A percentile compares a stretch with the other conserved stretches of the same genome.
Evolutionary conservation across 2,329 filamentous ascomycete genomes (phyloP).

Genomic region (Phoma sp.): DNA sequence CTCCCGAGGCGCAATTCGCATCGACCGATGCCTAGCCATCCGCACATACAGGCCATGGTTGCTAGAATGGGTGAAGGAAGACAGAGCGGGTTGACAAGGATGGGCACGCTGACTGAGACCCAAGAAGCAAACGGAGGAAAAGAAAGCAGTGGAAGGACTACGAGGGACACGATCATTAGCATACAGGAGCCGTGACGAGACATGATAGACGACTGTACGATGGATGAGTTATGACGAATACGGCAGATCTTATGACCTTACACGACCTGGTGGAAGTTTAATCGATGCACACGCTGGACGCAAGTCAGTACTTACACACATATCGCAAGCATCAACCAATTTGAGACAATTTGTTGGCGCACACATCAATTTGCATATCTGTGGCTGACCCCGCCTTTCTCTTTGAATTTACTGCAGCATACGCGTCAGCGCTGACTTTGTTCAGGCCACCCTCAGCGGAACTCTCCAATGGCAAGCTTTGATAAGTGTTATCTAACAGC

Average conservation of each 20-base stretch:
- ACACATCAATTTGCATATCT: not conserved
- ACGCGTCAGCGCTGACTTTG: slow-evolving; percentile 1
- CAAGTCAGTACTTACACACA: no score
- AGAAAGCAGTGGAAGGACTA: slow-evolving; percentile 14
- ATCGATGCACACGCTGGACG: not conserved
- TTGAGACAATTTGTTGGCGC: not conserved
- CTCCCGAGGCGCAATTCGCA: slow-evolving; percentile 13
- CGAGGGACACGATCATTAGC: slow-evolving; percentile 32
- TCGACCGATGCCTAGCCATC: slow-evolving; percentile 29
- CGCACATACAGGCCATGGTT: slow-evolving; percentile 41
- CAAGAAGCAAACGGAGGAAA: slow-evolving; percentile 8
- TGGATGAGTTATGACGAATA: slow-evolving; percentile 1
- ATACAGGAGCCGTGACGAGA: slow-evolving; percentile 17
- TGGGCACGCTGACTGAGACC: slow-evolving; percentile 25
- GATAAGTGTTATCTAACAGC: not conserved
- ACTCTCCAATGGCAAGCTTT: slow-evolving; percentile 5
- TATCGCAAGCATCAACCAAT: not conserved
- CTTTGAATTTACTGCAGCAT: no score
- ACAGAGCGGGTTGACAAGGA: slow-evolving; percentile 31
- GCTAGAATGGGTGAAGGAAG: slow-evolving; percentile 36
- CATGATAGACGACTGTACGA: slow-evolving; percentile 10
- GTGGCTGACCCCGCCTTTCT: not conserved
- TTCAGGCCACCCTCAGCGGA: not conserved
- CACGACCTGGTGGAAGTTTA: not conserved
- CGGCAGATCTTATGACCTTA: slow-evolving; percentile 2